phyloP scores from a whole-genome alignment of 2,329 filamentous ascomycete genomes.

The Colletotrichum tofieldiae region DNA sequence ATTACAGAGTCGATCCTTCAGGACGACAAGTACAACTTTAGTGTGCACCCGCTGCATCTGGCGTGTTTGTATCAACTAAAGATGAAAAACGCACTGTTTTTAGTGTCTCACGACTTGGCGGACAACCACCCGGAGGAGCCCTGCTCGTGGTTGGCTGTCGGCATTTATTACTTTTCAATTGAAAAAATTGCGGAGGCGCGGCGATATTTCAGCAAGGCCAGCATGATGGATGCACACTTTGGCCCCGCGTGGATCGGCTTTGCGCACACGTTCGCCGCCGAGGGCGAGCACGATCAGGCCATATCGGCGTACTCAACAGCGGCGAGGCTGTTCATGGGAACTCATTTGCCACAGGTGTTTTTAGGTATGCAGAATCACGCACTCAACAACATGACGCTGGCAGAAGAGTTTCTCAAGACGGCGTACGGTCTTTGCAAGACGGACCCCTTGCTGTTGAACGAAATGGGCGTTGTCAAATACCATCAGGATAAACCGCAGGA shows the following conservation, averaged over 20 bases:
- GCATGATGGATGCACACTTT: constrained; percentile 97
- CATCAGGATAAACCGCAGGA: constrained; percentile 86
- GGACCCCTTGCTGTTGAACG: constrained; percentile 93
- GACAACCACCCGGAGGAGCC: constrained; percentile 93
- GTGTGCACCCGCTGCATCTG: constrained; percentile 90
- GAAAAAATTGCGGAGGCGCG: constrained; percentile 93
- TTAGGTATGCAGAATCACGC: constrained; percentile 98
- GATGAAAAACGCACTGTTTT: constrained; percentile 89
- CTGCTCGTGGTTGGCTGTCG: constrained; percentile 94
- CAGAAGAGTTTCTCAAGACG: constrained; percentile 93
- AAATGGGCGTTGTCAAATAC: constrained; percentile 96
- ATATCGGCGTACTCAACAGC: constrained; percentile 98
- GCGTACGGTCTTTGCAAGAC: constrained; percentile 87
- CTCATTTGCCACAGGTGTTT: constrained; percentile 95
- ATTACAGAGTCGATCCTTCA: constrained; percentile 88
- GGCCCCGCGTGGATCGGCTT: constrained; percentile 99
- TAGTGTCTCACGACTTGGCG: constrained; percentile 92
- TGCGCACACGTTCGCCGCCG: constrained; percentile 96
- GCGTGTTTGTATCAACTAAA: constrained; percentile 91
- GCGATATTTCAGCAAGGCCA: constrained; percentile 96
- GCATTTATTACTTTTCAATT: constrained; percentile 93
- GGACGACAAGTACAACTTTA: constrained; percentile 90
- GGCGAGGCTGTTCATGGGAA: constrained; percentile 94
- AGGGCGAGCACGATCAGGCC: constrained; percentile 98
- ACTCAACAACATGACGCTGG: constrained; percentile 93